A percentile compares a stretch with the other conserved stretches of the same genome.
phyloP scores from a whole-genome alignment of 257 asterid genomes.

The Petunia secreta region DNA sequence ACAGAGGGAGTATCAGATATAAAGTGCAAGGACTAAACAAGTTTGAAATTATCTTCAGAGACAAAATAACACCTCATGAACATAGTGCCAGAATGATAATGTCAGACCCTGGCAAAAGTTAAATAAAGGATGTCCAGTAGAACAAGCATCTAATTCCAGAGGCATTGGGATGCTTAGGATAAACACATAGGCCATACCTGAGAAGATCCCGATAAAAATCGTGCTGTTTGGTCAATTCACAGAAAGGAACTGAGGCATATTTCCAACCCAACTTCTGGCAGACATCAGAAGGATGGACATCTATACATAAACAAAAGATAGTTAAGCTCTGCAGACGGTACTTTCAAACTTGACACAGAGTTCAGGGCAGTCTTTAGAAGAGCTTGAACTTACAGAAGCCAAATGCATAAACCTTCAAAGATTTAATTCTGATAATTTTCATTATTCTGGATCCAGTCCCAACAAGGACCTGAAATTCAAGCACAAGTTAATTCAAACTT shows the following conservation, averaged over 20 bases:
- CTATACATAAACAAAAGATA: slow-evolving; percentile 43
- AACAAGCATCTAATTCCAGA: slow-evolving; percentile 15
- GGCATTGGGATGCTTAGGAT: neutral
- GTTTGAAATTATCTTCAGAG: neutral
- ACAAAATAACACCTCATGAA: slow-evolving; percentile 12
- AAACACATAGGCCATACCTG: slow-evolving; percentile 48
- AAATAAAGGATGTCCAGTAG: neutral
- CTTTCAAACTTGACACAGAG: slow-evolving; percentile 19
- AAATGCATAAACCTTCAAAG: slow-evolving; percentile 89
- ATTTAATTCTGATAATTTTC: slow-evolving; percentile 82
- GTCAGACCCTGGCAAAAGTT: slow-evolving; percentile 4
- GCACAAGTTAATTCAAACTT: slow-evolving; percentile 6
- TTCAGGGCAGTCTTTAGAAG: slow-evolving; percentile 2
- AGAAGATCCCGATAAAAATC: slow-evolving; percentile 87
- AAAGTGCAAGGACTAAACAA: neutral
- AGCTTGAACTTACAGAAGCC: slow-evolving; percentile 83
- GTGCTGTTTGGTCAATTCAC: slow-evolving; percentile 64
- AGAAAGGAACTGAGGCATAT: slow-evolving; percentile 70
- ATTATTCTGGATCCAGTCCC: slow-evolving; percentile 95
- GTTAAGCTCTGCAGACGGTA: slow-evolving; percentile 26
- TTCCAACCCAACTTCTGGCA: slow-evolving; percentile 90
- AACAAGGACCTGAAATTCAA: slow-evolving; percentile 76
- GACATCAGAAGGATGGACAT: slow-evolving; percentile 89
- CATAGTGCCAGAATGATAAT: neutral
- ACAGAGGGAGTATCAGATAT: neutral